A percentile compares a stretch with the other conserved stretches of the same genome.
Evolutionary conservation across 2,329 filamentous ascomycete species (phyloP).

Genomic region (Cylindrodendrum hubeiense): DNA sequence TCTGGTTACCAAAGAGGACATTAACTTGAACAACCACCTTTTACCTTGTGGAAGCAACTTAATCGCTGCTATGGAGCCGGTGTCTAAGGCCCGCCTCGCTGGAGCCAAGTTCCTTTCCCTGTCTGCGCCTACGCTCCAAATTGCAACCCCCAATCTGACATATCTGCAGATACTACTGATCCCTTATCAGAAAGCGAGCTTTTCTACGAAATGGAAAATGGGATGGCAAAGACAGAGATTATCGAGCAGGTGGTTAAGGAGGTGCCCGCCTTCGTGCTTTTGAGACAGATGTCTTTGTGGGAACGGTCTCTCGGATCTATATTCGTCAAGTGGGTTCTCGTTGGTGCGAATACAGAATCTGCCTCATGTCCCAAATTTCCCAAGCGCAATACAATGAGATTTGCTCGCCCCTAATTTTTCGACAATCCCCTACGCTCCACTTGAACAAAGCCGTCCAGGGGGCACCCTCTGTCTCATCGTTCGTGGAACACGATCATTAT

Average conservation of each 20-base stretch:
- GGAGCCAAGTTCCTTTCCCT: conserved; percentile 63
- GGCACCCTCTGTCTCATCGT: conserved; percentile 59
- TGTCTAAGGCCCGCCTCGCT: conserved; percentile 64
- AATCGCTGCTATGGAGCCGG: conserved; percentile 71
- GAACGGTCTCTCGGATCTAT: conserved; percentile 67
- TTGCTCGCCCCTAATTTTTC: too few species aligned
- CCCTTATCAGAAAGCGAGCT: too few species aligned
- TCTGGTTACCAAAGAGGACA: conserved; percentile 59
- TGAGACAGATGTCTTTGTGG: conserved; percentile 69
- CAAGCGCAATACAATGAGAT: conserved; percentile 80
- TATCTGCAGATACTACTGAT: too few species aligned
- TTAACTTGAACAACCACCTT: conserved; percentile 69
- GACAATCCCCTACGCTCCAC: conserved; percentile 67
- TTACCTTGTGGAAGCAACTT: conserved; percentile 73
- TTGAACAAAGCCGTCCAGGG: conserved; percentile 42
- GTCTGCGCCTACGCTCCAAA: conserved; percentile 65
- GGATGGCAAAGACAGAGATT: conserved; percentile 53
- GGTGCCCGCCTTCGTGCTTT: conserved; percentile 63
- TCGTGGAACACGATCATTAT: conserved; percentile 57
- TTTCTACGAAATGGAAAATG: conserved; percentile 50
- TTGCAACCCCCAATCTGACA: too few species aligned
- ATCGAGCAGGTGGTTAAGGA: conserved; percentile 36
- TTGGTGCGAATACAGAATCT: conserved; percentile 51
- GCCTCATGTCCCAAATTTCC: conserved; percentile 72
- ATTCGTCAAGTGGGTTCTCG: conserved; percentile 68